Conservation (phyloP, 2,329 filamentous ascomycete species). For the Malbranchea zuffiana region DNA sequence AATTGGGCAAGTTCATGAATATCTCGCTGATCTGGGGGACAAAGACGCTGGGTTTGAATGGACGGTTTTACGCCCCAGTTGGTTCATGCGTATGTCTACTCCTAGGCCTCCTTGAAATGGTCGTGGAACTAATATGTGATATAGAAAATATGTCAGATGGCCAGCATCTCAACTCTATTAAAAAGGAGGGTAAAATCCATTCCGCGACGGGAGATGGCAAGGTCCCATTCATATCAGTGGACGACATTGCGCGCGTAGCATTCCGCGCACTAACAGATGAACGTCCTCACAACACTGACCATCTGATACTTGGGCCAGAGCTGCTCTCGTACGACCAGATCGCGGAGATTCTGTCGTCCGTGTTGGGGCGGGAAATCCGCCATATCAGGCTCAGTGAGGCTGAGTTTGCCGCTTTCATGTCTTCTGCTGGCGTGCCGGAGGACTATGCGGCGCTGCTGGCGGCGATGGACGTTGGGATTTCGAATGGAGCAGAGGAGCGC, state of each 20-base stretch:
- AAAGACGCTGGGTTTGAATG: no score
- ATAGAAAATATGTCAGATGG: no score
- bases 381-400: slow-evolving; percentile 26
- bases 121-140: no score
- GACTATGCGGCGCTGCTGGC: slow-evolving; percentile 27
- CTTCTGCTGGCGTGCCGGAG: slow-evolving; percentile 21
- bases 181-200: slow-evolving; percentile 32
- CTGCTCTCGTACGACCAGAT: slow-evolving; percentile 30
- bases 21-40: no score
- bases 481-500: slow-evolving; percentile 28
- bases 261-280: slow-evolving; percentile 13
- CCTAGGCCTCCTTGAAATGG: no score
- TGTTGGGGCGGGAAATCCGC: slow-evolving; percentile 25
- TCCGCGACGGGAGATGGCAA: slow-evolving; percentile 33
- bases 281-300: slow-evolving; percentile 16
- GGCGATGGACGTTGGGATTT: slow-evolving; percentile 22
- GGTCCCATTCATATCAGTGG: slow-evolving; percentile 12
- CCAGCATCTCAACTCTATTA: no score
- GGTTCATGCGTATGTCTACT: no score
- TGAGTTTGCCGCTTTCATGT: slow-evolving; percentile 13
- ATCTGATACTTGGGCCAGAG: slow-evolving; percentile 30
- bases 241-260: slow-evolving; percentile 15
- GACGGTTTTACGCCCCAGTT: no score
- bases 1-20: no score
- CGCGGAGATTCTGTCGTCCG: slow-evolving; percentile 25